phyloP scores from a whole-genome alignment of 306 rosid species.

The Ormosia semicastrata region DNA sequence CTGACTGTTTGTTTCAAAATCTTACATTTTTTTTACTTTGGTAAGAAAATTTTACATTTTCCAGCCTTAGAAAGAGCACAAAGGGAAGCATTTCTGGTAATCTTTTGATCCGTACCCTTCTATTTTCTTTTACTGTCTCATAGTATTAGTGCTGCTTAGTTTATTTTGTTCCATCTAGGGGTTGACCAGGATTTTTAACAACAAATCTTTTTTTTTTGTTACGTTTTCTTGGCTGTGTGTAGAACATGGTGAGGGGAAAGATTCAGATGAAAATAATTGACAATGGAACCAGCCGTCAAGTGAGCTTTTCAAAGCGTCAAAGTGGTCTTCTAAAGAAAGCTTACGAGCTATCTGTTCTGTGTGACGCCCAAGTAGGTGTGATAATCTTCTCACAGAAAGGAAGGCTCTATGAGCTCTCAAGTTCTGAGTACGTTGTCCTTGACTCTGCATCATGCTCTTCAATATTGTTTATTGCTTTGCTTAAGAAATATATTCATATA shows the following conservation, averaged over 20 bases:
- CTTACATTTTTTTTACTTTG: background rate
- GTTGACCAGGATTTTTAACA: background rate
- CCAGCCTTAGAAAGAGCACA: background rate
- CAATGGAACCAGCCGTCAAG: constrained; percentile 56
- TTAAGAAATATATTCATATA: background rate
- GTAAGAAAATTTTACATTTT: background rate
- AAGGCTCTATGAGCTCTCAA: constrained; percentile 56
- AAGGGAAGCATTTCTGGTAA: background rate
- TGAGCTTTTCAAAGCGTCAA: constrained; percentile 63
- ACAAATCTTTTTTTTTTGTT: background rate
- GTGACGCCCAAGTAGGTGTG: constrained; percentile 62
- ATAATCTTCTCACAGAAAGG: constrained; percentile 71
- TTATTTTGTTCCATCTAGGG: background rate
- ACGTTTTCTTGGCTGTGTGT: background rate
- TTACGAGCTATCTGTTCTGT: constrained; percentile 63
- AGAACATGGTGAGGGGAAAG: constrained; percentile 69
- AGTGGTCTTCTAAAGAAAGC: constrained; percentile 69
- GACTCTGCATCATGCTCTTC: background rate
- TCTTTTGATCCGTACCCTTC: background rate
- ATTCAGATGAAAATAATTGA: constrained; percentile 60
- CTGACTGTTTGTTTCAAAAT: background rate
- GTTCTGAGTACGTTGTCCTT: constrained; percentile 53
- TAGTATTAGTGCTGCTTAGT: background rate
- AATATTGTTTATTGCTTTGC: background rate
- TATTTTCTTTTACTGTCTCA: background rate